Evolutionary conservation across 164 flowering plant species (phyloP), one percentile per base, ranked within the genome.

Genomic region (Aristolochia fimbriata): DNA sequence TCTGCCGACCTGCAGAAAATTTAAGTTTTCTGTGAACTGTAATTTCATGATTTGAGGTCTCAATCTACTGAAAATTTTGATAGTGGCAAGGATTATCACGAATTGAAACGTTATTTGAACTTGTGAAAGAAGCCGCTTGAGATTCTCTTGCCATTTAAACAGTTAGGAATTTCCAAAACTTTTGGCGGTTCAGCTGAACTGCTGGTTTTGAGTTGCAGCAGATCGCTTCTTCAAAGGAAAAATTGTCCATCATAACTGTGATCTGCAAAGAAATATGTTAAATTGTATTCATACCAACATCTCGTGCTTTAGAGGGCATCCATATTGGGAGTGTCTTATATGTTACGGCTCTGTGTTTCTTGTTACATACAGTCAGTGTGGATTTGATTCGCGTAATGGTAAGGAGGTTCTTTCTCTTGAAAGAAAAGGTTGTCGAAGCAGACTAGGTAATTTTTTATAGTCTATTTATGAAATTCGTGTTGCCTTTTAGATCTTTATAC

Each of bases 351-450:
- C 30, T 57, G 21, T n/a, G 0, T 15, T 15, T 4, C 50, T 48
- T 51, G 46, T 60, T 62, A 0, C 53, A 10, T 75, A 73, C 87
- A 92, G 98, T 71, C 68, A 43, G 67, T 89, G 98, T 73, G 74
- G 80, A 70, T 79, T 64, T 55, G 78, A 74, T 71, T 51, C 62
- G 56, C 62, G 76, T 3, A 70, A 65, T 37, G 88, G 91, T 30
- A 75, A 74, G 68, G 86, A 86, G 65, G 51, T 80, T 59, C 65
- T 93, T 16, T 74, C 81, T 0, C 67, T 89, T 63, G 69, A 63
- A 58, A 77, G 65, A 67, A 80, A 77, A 66, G 68, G 74, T 49
- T 81, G 84, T 49, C 78, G 75, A 15, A 77, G 63, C 52, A 74
- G 97, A 75, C 60, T 87, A 16, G 78, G 93, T 87, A 60, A 75